phyloP scores from a whole-genome alignment of 768 basidiomycete species.

The Grammothele lineata region DNA sequence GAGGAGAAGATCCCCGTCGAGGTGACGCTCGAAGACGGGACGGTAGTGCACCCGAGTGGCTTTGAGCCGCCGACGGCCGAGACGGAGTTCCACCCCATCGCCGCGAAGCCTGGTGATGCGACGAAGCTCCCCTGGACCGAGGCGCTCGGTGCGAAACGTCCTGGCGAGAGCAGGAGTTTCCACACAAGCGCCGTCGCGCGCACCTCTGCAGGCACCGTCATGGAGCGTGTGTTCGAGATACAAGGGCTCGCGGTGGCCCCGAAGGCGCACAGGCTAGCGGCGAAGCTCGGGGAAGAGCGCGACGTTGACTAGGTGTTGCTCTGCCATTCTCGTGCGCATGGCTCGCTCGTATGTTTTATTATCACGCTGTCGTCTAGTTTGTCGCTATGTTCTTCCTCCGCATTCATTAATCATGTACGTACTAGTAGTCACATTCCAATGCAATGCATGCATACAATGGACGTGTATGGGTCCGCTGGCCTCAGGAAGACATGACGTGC shows the following conservation, averaged over 20 bases:
- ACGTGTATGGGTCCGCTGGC: too few species aligned
- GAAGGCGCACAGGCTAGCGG: too few species aligned
- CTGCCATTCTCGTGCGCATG: too few species aligned
- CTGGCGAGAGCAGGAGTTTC: constrained; percentile 11
- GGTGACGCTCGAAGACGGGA: constrained; percentile 14
- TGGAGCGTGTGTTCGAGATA: not conserved
- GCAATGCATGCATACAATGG: too few species aligned
- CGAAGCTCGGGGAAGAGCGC: too few species aligned
- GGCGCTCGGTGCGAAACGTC: constrained; percentile 7
- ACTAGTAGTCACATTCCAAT: too few species aligned
- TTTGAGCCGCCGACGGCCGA: constrained; percentile 27
- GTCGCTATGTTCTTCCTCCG: too few species aligned
- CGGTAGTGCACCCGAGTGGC: constrained; percentile 18
- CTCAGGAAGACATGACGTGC: too few species aligned
- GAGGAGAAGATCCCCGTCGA: constrained; percentile 29
- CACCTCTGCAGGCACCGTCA: constrained; percentile 7
- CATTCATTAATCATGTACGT: too few species aligned
- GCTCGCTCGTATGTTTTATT: too few species aligned
- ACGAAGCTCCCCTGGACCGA: constrained; percentile 17
- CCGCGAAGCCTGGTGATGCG: constrained; percentile 14
- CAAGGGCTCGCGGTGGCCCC: not conserved
- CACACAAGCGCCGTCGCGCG: constrained; percentile 20
- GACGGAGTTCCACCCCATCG: constrained; percentile 21
- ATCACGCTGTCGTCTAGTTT: too few species aligned
- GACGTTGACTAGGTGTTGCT: too few species aligned